These are phyloP conservation scores for Mentha longifolia DNA, from an alignment of 257 asterid genomes.

Conservation along the genomic window DNA sequence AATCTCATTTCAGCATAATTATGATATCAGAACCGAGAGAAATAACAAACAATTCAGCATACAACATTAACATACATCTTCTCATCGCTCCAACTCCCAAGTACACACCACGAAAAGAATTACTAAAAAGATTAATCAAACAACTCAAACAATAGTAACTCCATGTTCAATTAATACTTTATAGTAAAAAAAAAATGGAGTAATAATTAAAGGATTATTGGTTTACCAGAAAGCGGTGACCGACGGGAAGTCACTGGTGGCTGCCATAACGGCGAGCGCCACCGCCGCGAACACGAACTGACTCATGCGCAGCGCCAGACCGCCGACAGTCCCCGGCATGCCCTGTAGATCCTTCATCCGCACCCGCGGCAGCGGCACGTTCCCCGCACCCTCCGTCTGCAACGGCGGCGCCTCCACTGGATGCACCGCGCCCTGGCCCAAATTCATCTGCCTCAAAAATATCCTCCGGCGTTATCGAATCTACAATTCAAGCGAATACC, in stretches of 20 bases:
- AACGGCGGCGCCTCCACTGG: constrained; percentile 95
- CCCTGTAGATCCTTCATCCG: constrained; percentile 97
- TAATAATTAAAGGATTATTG: background rate
- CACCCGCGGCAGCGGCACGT: constrained; percentile 68
- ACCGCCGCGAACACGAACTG: constrained; percentile 79
- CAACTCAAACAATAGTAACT: constrained; percentile 5
- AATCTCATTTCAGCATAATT: constrained; percentile 1
- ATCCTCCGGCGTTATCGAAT: constrained; percentile 20
- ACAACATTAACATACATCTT: background rate
- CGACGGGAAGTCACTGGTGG: constrained; percentile 94
- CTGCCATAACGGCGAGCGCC: constrained; percentile 84
- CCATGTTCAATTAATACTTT: background rate
- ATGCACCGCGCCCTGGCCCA: constrained; percentile 89
- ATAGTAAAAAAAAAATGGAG: background rate
- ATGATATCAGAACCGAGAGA: background rate
- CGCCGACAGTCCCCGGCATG: constrained; percentile 96
- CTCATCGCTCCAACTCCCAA: constrained; percentile 9
- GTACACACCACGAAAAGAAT: background rate
- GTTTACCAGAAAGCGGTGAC: constrained; percentile 96
- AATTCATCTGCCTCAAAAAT: constrained; percentile 55
- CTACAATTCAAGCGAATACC: constrained; percentile 32
- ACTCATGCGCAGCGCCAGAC: constrained; percentile 68
- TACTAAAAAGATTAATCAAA: background rate
- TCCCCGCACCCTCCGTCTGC: constrained; percentile 85
- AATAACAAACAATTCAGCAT: background rate